Evolutionary conservation across 202 grass and related monocot species (phyloP).

Genomic region (Musa balbisiana): DNA sequence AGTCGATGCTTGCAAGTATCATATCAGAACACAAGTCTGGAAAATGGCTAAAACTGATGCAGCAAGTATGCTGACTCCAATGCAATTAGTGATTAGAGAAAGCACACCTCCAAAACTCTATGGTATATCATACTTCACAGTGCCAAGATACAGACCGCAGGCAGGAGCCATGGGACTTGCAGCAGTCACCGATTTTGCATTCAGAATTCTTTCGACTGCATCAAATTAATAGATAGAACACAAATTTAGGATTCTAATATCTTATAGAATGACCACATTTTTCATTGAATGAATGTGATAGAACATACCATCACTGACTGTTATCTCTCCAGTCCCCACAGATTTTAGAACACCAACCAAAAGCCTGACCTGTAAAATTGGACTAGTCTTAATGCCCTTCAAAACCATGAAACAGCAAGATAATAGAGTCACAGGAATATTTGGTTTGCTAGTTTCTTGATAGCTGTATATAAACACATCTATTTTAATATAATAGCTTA

Average conservation of each 20-base stretch:
- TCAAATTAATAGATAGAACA: slow-evolving; percentile 15
- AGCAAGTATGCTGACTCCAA: not conserved
- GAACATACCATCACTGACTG: slow-evolving; percentile 52
- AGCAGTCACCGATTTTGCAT: slow-evolving; percentile 63
- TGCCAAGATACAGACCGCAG: slow-evolving; percentile 81
- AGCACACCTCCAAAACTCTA: slow-evolving; percentile 25
- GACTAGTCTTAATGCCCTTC: slow-evolving; percentile 21
- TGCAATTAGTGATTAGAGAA: slow-evolving; percentile 14
- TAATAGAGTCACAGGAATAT: not conserved
- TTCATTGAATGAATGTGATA: not conserved
- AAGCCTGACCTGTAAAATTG: slow-evolving; percentile 63
- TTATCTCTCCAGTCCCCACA: slow-evolving; percentile 67
- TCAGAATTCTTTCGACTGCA: slow-evolving; percentile 76
- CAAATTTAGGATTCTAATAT: not conserved
- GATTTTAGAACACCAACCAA: slow-evolving; percentile 93
- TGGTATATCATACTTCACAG: slow-evolving; percentile 78
- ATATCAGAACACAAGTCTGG: too few species aligned
- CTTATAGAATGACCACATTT: not conserved
- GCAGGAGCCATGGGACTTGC: slow-evolving; percentile 84
- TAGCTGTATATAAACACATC: too few species aligned
- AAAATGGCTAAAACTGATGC: too few species aligned
- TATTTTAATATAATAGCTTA: too few species aligned
- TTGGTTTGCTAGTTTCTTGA: too few species aligned
- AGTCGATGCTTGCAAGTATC: slow-evolving; percentile 14
- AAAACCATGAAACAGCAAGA: not conserved